Base-by-base conservation (phyloP, 257 asterid genomes). In the Anisodus tanguticus region DNA sequence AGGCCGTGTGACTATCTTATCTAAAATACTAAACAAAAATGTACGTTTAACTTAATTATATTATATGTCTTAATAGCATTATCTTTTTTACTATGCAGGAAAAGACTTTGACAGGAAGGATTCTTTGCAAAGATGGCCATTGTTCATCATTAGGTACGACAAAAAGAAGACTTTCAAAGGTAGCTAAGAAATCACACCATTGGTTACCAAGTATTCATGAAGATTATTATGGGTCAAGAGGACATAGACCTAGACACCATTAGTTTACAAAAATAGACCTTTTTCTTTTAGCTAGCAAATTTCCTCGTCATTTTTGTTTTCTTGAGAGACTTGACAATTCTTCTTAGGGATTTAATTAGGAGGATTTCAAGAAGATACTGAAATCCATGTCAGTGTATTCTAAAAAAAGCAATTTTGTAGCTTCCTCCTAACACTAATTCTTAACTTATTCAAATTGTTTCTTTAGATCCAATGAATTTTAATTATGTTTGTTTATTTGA, bases 171-270 rank as follows among this genome's bases (percentile, higher is more conserved):
- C 76, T 89, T 77, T 81, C 87, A 89, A 92, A 87, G 55, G 84
- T 57, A 53, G 80, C 78, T 87, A 92, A 91, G 87, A 91, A 85
- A 81, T 5, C 90, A 45, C 95, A 91, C 84, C 94, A 91, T 57
- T 89, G 91, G 97, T 83, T 93, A 89, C 98, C 98, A 89, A 92
- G 91, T 86, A 85, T 94, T 88, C 97, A 93, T 86, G 98, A 94
- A 92, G 98, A 94, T 88, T 94, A 94, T 84, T 94, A 90, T 86
- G 93, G 97, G 6, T 97, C 97, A 77, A 88, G 92, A 88, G 85
- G 89, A 85, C 95, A 94, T 88, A 90, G 88, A 66, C 89, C 94
- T 84, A 91, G 83, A 87, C 95, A 92, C 87, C 98, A 94, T 77
- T 92, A 88, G 5, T 76, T 76, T 74, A 45, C 19, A 10, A 19